These are phyloP conservation scores for Botrytis aclada DNA, from an alignment of 2,329 filamentous ascomycete genomes.

Conservation along the genomic window DNA sequence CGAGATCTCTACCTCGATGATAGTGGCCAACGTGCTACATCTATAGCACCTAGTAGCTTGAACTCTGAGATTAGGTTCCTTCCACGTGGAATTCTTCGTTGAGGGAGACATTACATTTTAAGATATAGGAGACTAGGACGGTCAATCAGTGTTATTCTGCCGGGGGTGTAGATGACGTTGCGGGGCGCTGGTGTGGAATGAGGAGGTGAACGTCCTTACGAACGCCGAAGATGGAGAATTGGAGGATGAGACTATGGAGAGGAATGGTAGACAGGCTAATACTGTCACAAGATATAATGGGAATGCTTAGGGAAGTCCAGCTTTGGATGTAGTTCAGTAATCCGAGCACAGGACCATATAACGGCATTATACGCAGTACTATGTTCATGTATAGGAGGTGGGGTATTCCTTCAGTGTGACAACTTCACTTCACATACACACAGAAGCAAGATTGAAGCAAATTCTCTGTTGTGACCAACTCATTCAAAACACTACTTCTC, in stretches of 20 bases:
- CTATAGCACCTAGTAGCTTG: neutral
- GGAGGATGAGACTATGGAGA: neutral
- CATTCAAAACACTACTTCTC: slow-evolving; percentile 23
- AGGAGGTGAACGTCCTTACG: neutral
- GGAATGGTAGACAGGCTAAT: neutral
- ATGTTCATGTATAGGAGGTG: neutral
- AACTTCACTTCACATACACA: neutral
- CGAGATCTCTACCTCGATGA: neutral
- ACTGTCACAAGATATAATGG: neutral
- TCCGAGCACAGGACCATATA: neutral
- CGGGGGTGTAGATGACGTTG: neutral
- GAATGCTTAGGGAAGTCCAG: neutral
- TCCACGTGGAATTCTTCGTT: neutral
- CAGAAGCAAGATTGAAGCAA: too few relatives aligned
- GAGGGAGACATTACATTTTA: too few relatives aligned
- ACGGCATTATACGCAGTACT: neutral
- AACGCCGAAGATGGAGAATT: neutral
- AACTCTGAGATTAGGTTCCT: neutral
- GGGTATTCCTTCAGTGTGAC: neutral
- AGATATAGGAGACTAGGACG: too few relatives aligned
- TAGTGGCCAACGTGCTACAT: neutral
- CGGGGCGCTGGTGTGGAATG: neutral
- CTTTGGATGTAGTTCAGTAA: neutral
- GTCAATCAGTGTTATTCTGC: neutral
- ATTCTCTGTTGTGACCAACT: neutral